phyloP scores from a whole-genome alignment of 176 grass and related monocot species.

The Stipa capillata region DNA sequence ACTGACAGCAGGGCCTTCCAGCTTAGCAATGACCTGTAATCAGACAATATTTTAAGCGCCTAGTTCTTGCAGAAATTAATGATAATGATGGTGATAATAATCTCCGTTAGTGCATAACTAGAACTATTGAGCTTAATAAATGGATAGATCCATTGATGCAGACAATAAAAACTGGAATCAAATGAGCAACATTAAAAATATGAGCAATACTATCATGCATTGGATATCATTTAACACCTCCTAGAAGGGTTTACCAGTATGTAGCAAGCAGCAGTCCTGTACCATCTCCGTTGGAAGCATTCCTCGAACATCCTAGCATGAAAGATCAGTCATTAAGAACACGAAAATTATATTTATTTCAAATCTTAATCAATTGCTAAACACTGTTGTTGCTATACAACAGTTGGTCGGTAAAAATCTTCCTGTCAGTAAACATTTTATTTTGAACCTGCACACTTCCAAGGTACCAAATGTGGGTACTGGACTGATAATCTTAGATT shows the following conservation, averaged over 20 bases:
- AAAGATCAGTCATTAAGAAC: constrained; percentile 5
- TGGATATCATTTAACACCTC: background rate
- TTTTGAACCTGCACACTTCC: background rate
- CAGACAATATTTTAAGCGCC: constrained; percentile 6
- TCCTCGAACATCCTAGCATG: constrained; percentile 94
- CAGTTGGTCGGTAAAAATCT: background rate
- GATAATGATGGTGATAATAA: background rate
- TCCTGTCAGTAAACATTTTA: background rate
- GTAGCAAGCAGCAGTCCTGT: constrained; percentile 98
- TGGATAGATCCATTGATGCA: background rate
- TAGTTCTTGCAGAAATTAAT: background rate
- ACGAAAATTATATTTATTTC: background rate
- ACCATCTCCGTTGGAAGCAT: constrained; percentile 97
- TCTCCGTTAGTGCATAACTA: constrained; percentile 12
- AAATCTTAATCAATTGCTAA: background rate
- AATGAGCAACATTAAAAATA: background rate
- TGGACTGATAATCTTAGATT: background rate
- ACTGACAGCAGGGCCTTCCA: constrained; percentile 89
- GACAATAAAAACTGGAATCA: background rate
- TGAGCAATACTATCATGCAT: background rate
- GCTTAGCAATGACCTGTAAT: constrained; percentile 95
- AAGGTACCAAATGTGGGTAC: background rate
- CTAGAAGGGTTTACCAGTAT: constrained; percentile 54
- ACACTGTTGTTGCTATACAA: background rate
- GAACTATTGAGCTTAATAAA: background rate